Base-by-base conservation (phyloP, 2,329 filamentous ascomycete genomes). In the Setomelanomma holmii region DNA sequence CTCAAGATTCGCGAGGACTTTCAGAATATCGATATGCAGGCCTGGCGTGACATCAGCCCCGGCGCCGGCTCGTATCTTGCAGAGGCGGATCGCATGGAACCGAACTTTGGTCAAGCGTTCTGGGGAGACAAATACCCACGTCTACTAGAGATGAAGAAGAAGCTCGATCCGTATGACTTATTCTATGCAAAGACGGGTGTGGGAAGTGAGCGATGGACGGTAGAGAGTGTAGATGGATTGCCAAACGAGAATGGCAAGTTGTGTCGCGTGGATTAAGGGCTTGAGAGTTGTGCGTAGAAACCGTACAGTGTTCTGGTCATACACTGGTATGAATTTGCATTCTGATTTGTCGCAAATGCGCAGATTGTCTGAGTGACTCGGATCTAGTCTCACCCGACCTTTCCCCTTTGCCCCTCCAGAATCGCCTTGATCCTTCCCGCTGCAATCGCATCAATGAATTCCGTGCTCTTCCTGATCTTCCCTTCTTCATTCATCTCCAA, bases 231-330 rank as follows among this genome's bases (percentile, higher is more conserved):
- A 4, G 69, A 72, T 48, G 68, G 69, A 2, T 27, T 73, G 33
- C 68, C 68, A 4, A 73, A 73, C 40, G 69, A 74, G 58, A 72
- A 74, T 33, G 71, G 71, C 7, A 72, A 71, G 53, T 41, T 74
- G 23, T 73, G 71, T 47, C 62, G 71, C 12, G 69, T 71, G 23
- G 48, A 52, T 23, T 38, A 38, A 21, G n/a, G n/a, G n/a, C n/a
- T n/a, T n/a, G n/a, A n/a, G n/a, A n/a, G n/a, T n/a, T n/a, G n/a
- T n/a, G n/a, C 3, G 17, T 14, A 30, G 14, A 40, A 40, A 41
- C 45, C 23, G 40, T 19, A 27, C 20, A 46, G 34, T n/a, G n/a
- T n/a, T n/a, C n/a, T n/a, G n/a, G n/a, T n/a, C n/a, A n/a, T n/a
- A n/a, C n/a, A n/a, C n/a, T n/a, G n/a, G n/a, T n/a, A n/a, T n/a